Evolutionary conservation across 495 filamentous ascomycete species (phyloP), one percentile per base, ranked within the genome.

Genomic region (Penicillium turbatum): DNA sequence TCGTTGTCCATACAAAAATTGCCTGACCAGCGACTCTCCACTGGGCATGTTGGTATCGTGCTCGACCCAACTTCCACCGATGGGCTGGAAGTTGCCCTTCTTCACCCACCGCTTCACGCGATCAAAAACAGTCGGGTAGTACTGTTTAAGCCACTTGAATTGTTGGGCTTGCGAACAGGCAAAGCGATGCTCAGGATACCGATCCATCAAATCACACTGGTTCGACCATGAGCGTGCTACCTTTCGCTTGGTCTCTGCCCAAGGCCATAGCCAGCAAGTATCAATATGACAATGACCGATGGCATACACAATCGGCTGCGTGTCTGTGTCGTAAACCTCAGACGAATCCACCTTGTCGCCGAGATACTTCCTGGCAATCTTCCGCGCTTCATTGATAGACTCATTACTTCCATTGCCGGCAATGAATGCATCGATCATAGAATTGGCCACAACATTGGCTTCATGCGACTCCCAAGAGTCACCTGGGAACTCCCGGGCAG

Each of bases 241-340:
- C 75, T 98, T 98, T 53, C 93, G 86, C 68, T 96, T 97, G 1
- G 93, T 98, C 77, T 98, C 93, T n/a, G 90, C 93, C 79, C 87
- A 97, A 2, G 93, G 93, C 93, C 93, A 98, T 9, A 98, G 75
- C 93, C 93, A 98, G 70, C 92, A 96, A 24, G 88, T 92, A 72
- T 95, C 93, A 58, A 98, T 98, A 65, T 98, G 93, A 60, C 93
- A 98, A 72, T 98, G 87, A 3, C 93, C 93, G 53, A 96, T 92
- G 16, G 82, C 93, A 62, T 84, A 91, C 16, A 97, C 90, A 43
- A 93, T 76, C 0, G 88, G 82, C 29, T 86, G 71, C 5, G 82
- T 84, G 39, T 83, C 84, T 16, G 74, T 84, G 13, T 89, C 77
- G 60, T 98, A 98, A 36, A 98, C 92, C 53, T 90, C 82, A 11